A percentile compares a stretch with the other conserved stretches of the same genome.
These are phyloP conservation scores for Lactuca sativa DNA, from an alignment of 129 eudicot species.

Conservation along the genomic window DNA sequence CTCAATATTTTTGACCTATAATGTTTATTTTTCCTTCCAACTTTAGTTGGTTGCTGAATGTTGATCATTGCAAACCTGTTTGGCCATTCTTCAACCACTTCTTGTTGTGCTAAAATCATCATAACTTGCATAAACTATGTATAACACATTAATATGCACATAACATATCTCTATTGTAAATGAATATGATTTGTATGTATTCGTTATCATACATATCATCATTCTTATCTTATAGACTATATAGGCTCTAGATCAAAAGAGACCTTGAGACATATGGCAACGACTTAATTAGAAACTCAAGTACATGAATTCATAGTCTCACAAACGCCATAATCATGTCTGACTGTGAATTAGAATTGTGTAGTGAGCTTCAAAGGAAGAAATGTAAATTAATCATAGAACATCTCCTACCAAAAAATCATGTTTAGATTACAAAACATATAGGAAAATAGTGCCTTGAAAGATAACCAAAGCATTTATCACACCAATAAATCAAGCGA, in stretches of 20 bases:
- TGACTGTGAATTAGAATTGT: conserved; percentile 2
- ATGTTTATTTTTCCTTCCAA: conserved; percentile 2
- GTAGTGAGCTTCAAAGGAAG: conserved; percentile 6
- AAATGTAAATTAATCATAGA: not conserved
- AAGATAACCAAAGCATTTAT: conserved; percentile 18
- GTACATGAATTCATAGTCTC: conserved; percentile 1
- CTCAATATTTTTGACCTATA: not conserved
- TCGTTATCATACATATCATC: not conserved
- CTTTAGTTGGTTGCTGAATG: not conserved
- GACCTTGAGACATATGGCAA: conserved; percentile 2
- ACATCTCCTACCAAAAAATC: conserved; percentile 10
- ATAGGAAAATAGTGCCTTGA: conserved; percentile 9
- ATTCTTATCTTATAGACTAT: conserved; percentile 7
- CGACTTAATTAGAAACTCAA: not conserved
- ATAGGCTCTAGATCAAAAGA: conserved; percentile 4
- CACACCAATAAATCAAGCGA: conserved; percentile 5
- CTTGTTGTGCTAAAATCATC: conserved; percentile 22
- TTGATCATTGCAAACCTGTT: conserved; percentile 5
- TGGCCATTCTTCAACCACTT: not conserved
- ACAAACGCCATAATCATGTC: conserved; percentile 6
- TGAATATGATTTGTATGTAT: not conserved
- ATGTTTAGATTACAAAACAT: conserved; percentile 6
- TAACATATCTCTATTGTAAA: not conserved
- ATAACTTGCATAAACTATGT: conserved; percentile 5
- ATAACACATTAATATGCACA: not conserved